A percentile compares a stretch with the other conserved stretches of the same genome.
Conservation (phyloP, 805 yeast genomes). For the Cyberlindnera xishuangbannaensis region DNA sequence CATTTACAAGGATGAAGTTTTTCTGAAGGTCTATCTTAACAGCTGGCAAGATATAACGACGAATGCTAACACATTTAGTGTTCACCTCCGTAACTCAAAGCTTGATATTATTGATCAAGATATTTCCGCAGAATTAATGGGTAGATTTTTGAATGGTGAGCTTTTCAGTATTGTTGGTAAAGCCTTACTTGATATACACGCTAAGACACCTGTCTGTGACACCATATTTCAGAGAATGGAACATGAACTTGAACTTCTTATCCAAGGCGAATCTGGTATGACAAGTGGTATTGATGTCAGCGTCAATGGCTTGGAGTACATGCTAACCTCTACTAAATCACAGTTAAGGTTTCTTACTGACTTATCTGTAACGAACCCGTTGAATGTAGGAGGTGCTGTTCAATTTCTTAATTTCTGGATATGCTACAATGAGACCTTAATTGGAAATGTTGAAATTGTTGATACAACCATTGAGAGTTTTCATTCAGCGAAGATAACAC, state of each 20-base stretch:
- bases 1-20: constrained; percentile 5
- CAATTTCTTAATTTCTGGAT: constrained; percentile 26
- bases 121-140: constrained; percentile 5
- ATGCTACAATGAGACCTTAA: constrained; percentile 27
- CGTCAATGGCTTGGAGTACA: constrained; percentile 19
- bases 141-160: constrained; percentile 8
- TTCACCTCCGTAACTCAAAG: constrained; percentile 16
- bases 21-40: constrained; percentile 14
- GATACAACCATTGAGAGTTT: constrained; percentile 21
- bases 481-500: constrained; percentile 13
- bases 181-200: constrained; percentile 15
- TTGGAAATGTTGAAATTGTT: constrained; percentile 29
- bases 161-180: constrained; percentile 2
- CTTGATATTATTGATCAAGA: constrained; percentile 18
- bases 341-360: constrained; percentile 27
- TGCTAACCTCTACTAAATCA: constrained; percentile 23
- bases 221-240: constrained; percentile 19
- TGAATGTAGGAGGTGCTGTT: constrained; percentile 23
- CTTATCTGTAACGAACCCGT: constrained; percentile 31
- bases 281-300: constrained; percentile 4
- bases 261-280: constrained; percentile 3
- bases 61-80: background rate
- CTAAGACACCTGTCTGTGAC: constrained; percentile 22
- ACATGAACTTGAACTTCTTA: constrained; percentile 1
- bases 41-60: constrained; percentile 22